phyloP scores from a whole-genome alignment of 768 basidiomycete species.

The Collybiopsis luxurians region DNA sequence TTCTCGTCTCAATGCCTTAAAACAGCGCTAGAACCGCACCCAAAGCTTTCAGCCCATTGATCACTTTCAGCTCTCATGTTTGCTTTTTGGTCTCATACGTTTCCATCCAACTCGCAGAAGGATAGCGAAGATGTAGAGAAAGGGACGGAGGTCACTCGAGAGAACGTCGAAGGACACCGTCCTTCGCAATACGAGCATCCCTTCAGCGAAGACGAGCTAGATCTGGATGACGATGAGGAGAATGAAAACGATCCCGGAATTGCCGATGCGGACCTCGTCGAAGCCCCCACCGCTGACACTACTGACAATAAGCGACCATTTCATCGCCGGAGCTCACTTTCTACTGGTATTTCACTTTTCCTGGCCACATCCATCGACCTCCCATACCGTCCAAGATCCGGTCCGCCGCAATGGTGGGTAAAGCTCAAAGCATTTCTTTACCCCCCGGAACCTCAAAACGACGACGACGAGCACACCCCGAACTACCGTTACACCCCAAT shows the following conservation, averaged over 20 bases:
- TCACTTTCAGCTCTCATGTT: no score
- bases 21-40: no score
- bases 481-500: constrained; percentile 66
- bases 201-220: neutral
- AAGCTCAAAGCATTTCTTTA: constrained; percentile 8
- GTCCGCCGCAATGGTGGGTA: constrained; percentile 5
- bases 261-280: neutral
- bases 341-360: neutral
- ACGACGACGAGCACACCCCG: constrained; percentile 36
- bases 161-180: no score
- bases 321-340: neutral
- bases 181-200: neutral
- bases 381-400: neutral
- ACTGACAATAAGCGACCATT: neutral
- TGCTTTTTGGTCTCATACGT: neutral
- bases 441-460: constrained; percentile 19
- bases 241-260: neutral
- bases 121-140: neutral
- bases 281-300: neutral
- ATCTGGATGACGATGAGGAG: neutral
- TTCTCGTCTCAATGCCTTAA: no score
- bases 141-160: no score
- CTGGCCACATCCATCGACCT: neutral
- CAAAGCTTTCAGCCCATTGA: no score
- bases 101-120: neutral